Base-by-base conservation (phyloP, 2,329 filamentous ascomycete species). In the Xylariaceae sp. region DNA sequence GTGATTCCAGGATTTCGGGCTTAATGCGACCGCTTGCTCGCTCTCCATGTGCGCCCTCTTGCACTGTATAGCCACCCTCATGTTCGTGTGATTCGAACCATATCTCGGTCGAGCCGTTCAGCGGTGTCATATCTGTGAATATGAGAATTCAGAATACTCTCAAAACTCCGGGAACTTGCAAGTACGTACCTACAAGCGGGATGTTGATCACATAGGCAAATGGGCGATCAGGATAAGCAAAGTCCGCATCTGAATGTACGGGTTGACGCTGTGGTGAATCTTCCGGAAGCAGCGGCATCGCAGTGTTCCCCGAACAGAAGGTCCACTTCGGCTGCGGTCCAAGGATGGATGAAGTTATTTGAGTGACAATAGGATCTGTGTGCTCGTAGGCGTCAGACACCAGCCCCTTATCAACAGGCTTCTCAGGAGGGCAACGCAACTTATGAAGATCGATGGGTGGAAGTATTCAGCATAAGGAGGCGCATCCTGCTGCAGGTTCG, bases 401-500 rank as follows among this genome's bases (percentile, higher is more conserved):
- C 11, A 3, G 2, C 7, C 3, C 7, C 37, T 4, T 4, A 42
- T 9, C 37, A 42, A 42, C 64, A 74, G 54, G 70, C 18, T 15
- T 48, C 47, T 15, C 15, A 9, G 23, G 18, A 3, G 57, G 51
- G 11, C 11, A 59, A 59, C 61, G 39, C 53, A 63, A 84, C 82
- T 87, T 9, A 80, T 69, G 58, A 85, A 84, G 30, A 86, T 80
- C 3, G 73, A 73, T 0, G 75, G 70, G 15, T 75, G 72, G 56
- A 84, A 83, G 62, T 76, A 79, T 49, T 80, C 70, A 0, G 73
- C 70, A 0, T 79, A 77, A 1, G 82, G 77, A 0, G 81, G 82
- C 0, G 84, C 75, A 63, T 86, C 83, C 67, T 87, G 84, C 62
- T 87, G 83, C 39, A 86, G 74, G 62, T 86, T 87, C 1, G 81